phyloP scores from a whole-genome alignment of 805 yeast genomes.

The Scheffersomyces spartinae region DNA sequence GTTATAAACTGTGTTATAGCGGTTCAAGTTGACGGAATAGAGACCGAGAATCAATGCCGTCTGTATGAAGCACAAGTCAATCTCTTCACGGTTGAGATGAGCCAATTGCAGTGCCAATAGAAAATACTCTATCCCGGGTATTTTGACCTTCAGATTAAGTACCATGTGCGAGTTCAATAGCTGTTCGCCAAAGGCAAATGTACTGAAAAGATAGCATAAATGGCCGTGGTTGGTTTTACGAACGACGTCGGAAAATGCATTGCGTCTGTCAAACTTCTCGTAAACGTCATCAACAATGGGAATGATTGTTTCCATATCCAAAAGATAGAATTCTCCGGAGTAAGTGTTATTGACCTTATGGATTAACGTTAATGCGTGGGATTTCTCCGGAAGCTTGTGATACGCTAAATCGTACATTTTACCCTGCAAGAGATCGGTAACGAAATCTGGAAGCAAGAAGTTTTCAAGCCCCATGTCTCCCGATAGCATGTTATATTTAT shows the following conservation, averaged over 20 bases:
- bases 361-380: constrained; percentile 12
- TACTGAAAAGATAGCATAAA: constrained; percentile 20
- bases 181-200: constrained; percentile 30
- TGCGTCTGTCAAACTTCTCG: constrained; percentile 7
- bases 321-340: constrained; percentile 23
- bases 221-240: constrained; percentile 5
- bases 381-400: constrained; percentile 14
- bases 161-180: constrained; percentile 6
- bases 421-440: constrained; percentile 14
- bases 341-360: constrained; percentile 16
- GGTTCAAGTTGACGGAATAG: constrained; percentile 23
- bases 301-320: constrained; percentile 17
- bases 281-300: constrained; percentile 6
- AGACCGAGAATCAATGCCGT: constrained; percentile 21
- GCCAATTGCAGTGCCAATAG: constrained; percentile 20
- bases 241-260: constrained; percentile 3
- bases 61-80: constrained; percentile 22
- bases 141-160: constrained; percentile 2
- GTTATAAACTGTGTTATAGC: constrained; percentile 27
- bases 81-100: constrained; percentile 18
- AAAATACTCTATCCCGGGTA: constrained; percentile 25
- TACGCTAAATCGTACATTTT: constrained; percentile 6
- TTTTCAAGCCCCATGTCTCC: too few species aligned
- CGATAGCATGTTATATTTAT: too few species aligned
- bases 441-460: constrained; percentile 15